Conservation (phyloP, 345 rosid species). For the Bruguiera gymnorhiza region DNA sequence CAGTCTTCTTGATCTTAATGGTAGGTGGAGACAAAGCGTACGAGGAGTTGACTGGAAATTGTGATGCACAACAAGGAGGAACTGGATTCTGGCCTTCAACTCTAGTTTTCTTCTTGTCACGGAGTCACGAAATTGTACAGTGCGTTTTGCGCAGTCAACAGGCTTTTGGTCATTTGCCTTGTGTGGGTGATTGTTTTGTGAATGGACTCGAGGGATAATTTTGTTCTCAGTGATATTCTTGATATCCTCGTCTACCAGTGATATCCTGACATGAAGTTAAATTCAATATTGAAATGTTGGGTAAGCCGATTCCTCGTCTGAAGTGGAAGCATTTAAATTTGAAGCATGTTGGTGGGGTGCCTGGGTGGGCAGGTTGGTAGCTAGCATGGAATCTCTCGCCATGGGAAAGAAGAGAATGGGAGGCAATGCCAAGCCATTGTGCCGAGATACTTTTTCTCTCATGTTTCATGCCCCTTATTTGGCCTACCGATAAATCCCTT, state of each 20-base stretch:
- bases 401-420: too few species aligned
- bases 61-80: conserved; percentile 15
- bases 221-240: neutral
- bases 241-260: neutral
- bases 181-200: conserved; percentile 14
- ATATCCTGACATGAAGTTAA: neutral
- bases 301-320: too few species aligned
- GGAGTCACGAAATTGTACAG: conserved; percentile 32
- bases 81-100: conserved; percentile 28
- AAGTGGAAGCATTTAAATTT: too few species aligned
- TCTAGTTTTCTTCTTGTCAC: conserved; percentile 2
- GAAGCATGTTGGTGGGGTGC: too few species aligned
- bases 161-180: conserved; percentile 13
- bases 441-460: too few species aligned
- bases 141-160: conserved; percentile 32
- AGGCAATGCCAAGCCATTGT: too few species aligned
- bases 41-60: conserved; percentile 44
- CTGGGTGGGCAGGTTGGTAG: too few species aligned
- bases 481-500: too few species aligned
- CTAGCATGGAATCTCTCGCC: too few species aligned
- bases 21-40: conserved; percentile 69
- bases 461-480: too few species aligned
- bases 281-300: too few species aligned
- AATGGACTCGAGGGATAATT: conserved; percentile 15
- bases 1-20: conserved; percentile 4